Percentiles rank a stretch among this genome's conserved stretches.
These are phyloP conservation scores for Scytalidium lignicola DNA, from an alignment of 2,329 filamentous ascomycete species.

Conservation along the genomic window DNA sequence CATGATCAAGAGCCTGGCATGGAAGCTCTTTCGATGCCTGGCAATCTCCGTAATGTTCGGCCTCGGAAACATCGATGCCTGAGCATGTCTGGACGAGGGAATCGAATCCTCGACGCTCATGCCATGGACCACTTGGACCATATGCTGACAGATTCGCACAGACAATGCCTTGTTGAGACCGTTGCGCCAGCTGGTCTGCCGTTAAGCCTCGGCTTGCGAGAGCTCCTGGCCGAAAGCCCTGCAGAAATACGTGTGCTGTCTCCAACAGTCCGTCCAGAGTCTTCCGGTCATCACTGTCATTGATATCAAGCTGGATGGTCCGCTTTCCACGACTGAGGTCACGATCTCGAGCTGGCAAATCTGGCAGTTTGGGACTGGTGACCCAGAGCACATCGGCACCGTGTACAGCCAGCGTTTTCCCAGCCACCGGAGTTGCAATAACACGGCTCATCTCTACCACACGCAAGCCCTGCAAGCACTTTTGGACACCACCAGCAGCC, in stretches of 20 bases:
- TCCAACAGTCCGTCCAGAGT: constrained; percentile 27
- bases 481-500: constrained; percentile 10
- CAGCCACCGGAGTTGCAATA: constrained; percentile 33
- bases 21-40: constrained; percentile 37
- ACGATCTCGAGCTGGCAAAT: constrained; percentile 30
- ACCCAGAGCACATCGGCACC: constrained; percentile 37
- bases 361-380: constrained; percentile 30
- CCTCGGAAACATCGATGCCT: constrained; percentile 52
- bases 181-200: constrained; percentile 29
- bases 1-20: constrained; percentile 53
- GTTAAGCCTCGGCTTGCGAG: constrained; percentile 39
- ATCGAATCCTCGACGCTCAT: constrained; percentile 45
- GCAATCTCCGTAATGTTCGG: constrained; percentile 38
- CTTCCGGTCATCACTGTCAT: constrained; percentile 16
- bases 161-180: constrained; percentile 39
- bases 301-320: constrained; percentile 31
- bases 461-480: constrained; percentile 35
- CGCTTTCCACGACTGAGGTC: constrained; percentile 33
- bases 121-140: constrained; percentile 42
- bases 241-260: constrained; percentile 37
- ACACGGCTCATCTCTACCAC: constrained; percentile 33
- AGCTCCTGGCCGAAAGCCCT: constrained; percentile 42
- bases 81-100: constrained; percentile 50
- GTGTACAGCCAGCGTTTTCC: constrained; percentile 32
- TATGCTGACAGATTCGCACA: constrained; percentile 49